Evolutionary conservation across 495 filamentous ascomycete species (phyloP), one percentile per base, ranked within the genome.

Genomic region (Xylaria telfairii): DNA sequence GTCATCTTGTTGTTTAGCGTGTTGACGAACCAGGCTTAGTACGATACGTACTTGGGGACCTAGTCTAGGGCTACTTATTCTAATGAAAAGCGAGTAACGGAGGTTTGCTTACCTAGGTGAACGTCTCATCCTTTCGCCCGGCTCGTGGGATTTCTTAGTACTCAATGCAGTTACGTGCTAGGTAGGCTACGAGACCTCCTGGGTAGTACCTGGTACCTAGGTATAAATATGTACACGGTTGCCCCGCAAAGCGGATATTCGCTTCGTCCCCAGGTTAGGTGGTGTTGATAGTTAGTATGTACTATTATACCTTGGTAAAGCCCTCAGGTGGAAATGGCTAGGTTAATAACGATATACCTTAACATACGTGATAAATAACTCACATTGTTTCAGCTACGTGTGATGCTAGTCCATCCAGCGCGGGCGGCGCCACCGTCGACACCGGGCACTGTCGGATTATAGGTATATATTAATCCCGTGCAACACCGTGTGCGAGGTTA

Each of bases 81-180:
- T 68, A 73, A 71, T 71, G 59, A 65, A 68, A 72, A 66, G 68
- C 15, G 41, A 71, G 47, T 44, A 59, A 39, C 30, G 65, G 63
- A 75, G 32, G 10, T 34, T 59, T 21, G 32, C 30, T 34, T n/a
- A n/a, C 30, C n/a, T n/a, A n/a, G 17, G 32, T 34, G n/a, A 8
- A 34, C 30, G 19, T 21, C 17, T 37, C 56, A 30, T 39, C 56
- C 32, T 39, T 37, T 59, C 56, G 21, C 30, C 56, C 30, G 30
- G 17, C 30, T 37, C 28, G 3, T 34, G 32, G 32, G 12, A 28
- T 28, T 15, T 54, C 4, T 5, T 53, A 2, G 49, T 28, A 13
- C 26, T 54, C 24, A 54, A 17, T 30, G 13, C 13, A 1, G 5
- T 8, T 28, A 17, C 21, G 26, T 30, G 5, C 15, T 28, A 17